Evolutionary conservation across 352 stramenopile species (phyloP).

Genomic region (Salisapilia sapeloensis): DNA sequence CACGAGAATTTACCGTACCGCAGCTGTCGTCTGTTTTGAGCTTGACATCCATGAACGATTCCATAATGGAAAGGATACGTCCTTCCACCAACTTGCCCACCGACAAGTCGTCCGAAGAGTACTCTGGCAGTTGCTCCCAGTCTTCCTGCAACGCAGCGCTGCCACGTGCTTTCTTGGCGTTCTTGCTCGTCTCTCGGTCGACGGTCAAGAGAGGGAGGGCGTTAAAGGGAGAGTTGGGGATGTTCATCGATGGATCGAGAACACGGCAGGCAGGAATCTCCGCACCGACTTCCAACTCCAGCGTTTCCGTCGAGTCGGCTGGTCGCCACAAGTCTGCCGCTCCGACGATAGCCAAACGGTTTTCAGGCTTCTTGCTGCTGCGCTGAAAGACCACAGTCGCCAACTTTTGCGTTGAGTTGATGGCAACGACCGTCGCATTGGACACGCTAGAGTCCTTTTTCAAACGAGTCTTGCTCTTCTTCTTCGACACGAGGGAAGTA

Average conservation of each 20-base stretch:
- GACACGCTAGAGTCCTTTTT: no score
- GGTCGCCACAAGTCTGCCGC: constrained; percentile 65
- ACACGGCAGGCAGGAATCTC: constrained; percentile 16
- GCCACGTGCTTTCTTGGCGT: constrained; percentile 8
- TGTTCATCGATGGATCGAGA: constrained; percentile 17
- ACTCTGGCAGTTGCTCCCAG: constrained; percentile 50
- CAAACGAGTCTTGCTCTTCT: no score
- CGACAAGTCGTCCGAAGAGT: constrained; percentile 29
- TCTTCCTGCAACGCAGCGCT: no score
- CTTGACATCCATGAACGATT: constrained; percentile 71
- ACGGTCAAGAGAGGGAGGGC: constrained; percentile 39
- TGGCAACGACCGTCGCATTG: no score
- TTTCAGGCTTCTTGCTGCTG: constrained; percentile 48
- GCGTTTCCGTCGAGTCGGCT: constrained; percentile 22
- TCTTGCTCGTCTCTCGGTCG: constrained; percentile 11
- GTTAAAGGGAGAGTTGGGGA: constrained; percentile 41
- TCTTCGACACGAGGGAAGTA: constrained; percentile 20
- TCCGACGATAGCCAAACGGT: constrained; percentile 51
- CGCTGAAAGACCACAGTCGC: no score
- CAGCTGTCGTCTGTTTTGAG: constrained; percentile 52
- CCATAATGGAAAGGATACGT: constrained; percentile 56
- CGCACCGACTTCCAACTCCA: constrained; percentile 35
- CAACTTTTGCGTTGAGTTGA: no score
- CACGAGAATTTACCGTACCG: constrained; percentile 54
- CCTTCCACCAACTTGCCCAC: constrained; percentile 55